Evolutionary conservation across 2,329 filamentous ascomycete species (phyloP), one percentile per base, ranked within the genome.

Genomic region (Corinectria fuckeliana): DNA sequence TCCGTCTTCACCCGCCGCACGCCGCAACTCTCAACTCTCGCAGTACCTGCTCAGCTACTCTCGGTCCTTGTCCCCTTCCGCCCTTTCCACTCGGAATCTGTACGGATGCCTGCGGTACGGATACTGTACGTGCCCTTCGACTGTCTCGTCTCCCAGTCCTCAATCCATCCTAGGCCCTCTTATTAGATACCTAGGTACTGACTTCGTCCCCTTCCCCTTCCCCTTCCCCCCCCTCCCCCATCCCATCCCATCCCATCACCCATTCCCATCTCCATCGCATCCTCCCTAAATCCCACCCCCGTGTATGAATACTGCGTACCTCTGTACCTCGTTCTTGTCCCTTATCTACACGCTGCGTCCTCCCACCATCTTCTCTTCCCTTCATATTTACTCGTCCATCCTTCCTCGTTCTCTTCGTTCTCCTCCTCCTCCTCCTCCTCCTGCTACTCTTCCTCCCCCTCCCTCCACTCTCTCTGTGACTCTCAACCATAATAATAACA

Each of bases 1-100:
- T 62, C 60, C 56, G 52, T 60, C 51, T 62, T 62, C 51, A 34
- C 56, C 56, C 60, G 56, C 44, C n/a, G 48, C 44, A 44, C 42
- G 28, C 42, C 21, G 32, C 20, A 23, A 34, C 49, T 18, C 16
- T 51, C 49, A 11, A 28, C 44, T n/a, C 21, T 48, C 4, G 10
- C 14, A 48, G n/a, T 23, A 16, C 16, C 25, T 45, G 13, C n/a
- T 50, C 21, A 7, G 38, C 20, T 52, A 52, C 41, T 10, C 4
- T 42, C 26, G 42, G 36, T 20, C 14, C 36, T 36, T 32, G 45
- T 50, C 18, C 47, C 38, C 53, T 50, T 44, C 23, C 14, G 18
- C 32, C 39, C n/a, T n/a, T n/a, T n/a, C n/a, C n/a, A n/a, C n/a
- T n/a, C n/a, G n/a, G 34, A 28, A 48, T 16, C 30, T 23, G 21